These are phyloP conservation scores for Fusarium armeniacum DNA, from an alignment of 2,329 filamentous ascomycete species.

Conservation along the genomic window DNA sequence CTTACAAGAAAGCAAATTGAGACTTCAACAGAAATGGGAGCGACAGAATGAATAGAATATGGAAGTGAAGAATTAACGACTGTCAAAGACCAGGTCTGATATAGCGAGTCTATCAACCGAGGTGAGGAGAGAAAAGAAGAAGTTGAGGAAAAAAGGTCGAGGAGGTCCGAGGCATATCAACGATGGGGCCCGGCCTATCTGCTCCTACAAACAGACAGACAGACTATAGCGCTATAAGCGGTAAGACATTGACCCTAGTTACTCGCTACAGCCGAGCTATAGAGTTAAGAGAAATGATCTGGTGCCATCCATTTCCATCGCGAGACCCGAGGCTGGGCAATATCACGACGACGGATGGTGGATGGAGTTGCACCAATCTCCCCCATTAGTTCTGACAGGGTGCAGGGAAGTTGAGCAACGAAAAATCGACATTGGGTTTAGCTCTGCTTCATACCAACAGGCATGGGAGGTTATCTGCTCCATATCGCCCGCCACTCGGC, in stretches of 20 bases:
- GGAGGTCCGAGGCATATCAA: slow-evolving; percentile 34
- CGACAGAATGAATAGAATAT: slow-evolving; percentile 16
- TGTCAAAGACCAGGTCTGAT: slow-evolving; percentile 28
- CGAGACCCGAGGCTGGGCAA: slow-evolving; percentile 49
- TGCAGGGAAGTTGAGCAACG: slow-evolving; percentile 37
- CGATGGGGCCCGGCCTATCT: slow-evolving; percentile 6
- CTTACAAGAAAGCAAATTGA: slow-evolving; percentile 25
- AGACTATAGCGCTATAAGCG: slow-evolving; percentile 5
- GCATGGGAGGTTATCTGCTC: slow-evolving; percentile 36
- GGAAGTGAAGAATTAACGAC: slow-evolving; percentile 18
- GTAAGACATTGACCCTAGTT: slow-evolving; percentile 16
- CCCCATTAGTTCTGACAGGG: slow-evolving; percentile 15
- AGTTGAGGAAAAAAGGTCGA: slow-evolving; percentile 31
- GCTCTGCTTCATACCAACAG: slow-evolving; percentile 33
- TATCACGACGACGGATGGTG: slow-evolving; percentile 45
- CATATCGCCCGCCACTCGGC: slow-evolving; percentile 47
- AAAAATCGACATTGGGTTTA: slow-evolving; percentile 45
- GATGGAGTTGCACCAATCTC: slow-evolving; percentile 32
- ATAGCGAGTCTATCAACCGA: slow-evolving; percentile 39
- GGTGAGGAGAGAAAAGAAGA: slow-evolving; percentile 28
- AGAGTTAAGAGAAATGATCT: slow-evolving; percentile 47
- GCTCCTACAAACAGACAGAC: background rate
- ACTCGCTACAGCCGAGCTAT: slow-evolving; percentile 21
- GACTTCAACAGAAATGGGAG: slow-evolving; percentile 1
- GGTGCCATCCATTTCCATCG: slow-evolving; percentile 27